phyloP scores from a whole-genome alignment of 1,284 basidiomycete genomes.

The Trichosporon sp. region DNA sequence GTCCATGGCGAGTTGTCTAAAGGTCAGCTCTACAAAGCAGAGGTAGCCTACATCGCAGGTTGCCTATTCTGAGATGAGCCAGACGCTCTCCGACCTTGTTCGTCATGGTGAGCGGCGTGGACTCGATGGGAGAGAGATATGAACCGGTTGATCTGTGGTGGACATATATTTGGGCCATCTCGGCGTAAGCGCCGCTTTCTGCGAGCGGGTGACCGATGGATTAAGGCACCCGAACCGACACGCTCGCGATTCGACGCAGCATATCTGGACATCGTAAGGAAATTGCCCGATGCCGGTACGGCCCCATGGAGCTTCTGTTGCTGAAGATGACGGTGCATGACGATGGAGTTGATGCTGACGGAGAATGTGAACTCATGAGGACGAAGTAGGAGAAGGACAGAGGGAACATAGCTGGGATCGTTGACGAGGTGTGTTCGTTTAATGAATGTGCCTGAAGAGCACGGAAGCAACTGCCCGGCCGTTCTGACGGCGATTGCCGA shows the following conservation, averaged over 20 bases:
- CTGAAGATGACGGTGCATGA: not conserved
- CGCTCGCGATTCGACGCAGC: not conserved
- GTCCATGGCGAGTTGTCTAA: constrained; percentile 56
- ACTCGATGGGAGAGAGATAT: not conserved
- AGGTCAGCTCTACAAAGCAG: not conserved
- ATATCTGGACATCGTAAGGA: not conserved
- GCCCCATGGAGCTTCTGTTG: not conserved
- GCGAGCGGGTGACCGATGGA: not conserved
- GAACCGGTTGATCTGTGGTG: not conserved
- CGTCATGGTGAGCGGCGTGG: constrained; percentile 2
- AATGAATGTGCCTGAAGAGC: too few relatives aligned
- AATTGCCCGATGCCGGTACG: not conserved
- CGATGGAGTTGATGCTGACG: not conserved
- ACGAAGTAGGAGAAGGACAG: too few relatives aligned
- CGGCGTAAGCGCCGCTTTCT: constrained; percentile 5
- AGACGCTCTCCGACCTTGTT: constrained; percentile 21
- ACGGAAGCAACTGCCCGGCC: not conserved
- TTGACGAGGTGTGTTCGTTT: too few relatives aligned
- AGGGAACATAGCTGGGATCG: too few relatives aligned
- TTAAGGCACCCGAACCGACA: not conserved
- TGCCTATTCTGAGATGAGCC: not conserved
- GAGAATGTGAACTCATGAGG: not conserved
- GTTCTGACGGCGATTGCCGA: not conserved
- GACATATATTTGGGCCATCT: constrained; percentile 1
- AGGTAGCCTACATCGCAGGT: constrained; percentile 1